Evolutionary conservation across 495 filamentous ascomycete genomes (phyloP).

Genomic region (Xylaria cubensis): DNA sequence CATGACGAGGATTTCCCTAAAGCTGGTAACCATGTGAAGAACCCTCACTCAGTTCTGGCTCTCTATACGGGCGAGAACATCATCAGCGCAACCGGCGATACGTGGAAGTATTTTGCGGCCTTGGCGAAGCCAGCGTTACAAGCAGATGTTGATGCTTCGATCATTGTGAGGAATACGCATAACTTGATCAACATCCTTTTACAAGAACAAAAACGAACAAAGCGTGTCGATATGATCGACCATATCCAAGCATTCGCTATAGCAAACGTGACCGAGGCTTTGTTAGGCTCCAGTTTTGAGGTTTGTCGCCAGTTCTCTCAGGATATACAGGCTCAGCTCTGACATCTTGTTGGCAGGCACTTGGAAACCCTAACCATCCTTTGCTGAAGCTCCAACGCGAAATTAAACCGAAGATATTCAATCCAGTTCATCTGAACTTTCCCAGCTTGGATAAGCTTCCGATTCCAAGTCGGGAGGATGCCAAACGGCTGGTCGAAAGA

Average conservation of each 20-base stretch:
- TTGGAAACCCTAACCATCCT: conserved; percentile 14
- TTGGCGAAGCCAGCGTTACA: conserved; percentile 52
- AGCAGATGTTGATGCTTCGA: conserved; percentile 25
- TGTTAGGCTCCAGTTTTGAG: conserved; percentile 29
- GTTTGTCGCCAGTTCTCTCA: background rate
- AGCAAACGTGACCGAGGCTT: conserved; percentile 29
- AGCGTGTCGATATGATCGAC: background rate
- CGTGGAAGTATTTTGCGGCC: conserved; percentile 44
- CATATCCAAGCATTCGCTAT: conserved; percentile 20
- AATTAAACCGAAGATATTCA: conserved; percentile 47
- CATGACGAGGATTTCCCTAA: conserved; percentile 54
- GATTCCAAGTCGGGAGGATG: conserved; percentile 33
- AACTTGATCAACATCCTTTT: conserved; percentile 26
- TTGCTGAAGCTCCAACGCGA: conserved; percentile 33
- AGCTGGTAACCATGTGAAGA: conserved; percentile 56
- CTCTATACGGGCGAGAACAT: conserved; percentile 48
- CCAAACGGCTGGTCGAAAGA: conserved; percentile 16
- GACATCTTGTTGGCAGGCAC: background rate
- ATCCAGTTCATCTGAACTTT: conserved; percentile 49
- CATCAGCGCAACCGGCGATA: conserved; percentile 39
- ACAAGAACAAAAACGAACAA: background rate
- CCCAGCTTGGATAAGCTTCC: conserved; percentile 42
- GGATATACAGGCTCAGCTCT: background rate
- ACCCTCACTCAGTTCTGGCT: conserved; percentile 51
- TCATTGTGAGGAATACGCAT: conserved; percentile 27